Base-by-base conservation (phyloP, 148 eudicot species). In the Rhododendron vialii region DNA sequence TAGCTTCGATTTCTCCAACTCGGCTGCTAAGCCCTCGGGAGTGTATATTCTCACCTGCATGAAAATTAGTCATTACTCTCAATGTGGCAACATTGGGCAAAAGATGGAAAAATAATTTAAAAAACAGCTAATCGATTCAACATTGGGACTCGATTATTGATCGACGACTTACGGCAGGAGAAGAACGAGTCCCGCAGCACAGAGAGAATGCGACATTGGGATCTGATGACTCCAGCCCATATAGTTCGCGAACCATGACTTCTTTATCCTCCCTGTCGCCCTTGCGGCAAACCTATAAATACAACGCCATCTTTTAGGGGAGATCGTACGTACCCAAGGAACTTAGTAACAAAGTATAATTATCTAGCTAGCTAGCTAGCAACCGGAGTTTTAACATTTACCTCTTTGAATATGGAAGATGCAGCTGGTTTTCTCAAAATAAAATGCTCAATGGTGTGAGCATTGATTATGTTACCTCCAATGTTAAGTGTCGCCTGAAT, bases 161-260 rank as follows among this genome's bases (percentile, higher is more conserved):
- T 65, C 14, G 20, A 89, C 14, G 20, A 89, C 96, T 90, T 93
- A 97, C 99, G 28, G 95, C 98, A 4, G 98, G 99, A 28, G 99
- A 97, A 89, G 99, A 97, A 35, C 95, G 95, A 2, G 98, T 95
- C 41, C 99, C 99, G 84, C 95, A 95, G 51, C 96, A 95, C 73
- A 97, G 81, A 18, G 98, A 94, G 63, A 97, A 97, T 55, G 91
- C 92, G 76, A 92, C 93, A 69, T 95, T 96, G 6, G 98, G 93
- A 38, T 94, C 96, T 15, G 91, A 87, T 12, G 90, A 85, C 38
- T 91, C 88, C 10, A 97, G 90, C 65, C 98, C 99, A 59, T 93
- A 94, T 43, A 92, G 89, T 87, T 93, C 89, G 45, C 91, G 90
- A 57, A 92, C 91, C 6, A 87, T 92, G 59, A 90, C 91, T 91